Conservation (phyloP, 225 moss, liverwort and hornwort species). For the Climacium dendroides region DNA sequence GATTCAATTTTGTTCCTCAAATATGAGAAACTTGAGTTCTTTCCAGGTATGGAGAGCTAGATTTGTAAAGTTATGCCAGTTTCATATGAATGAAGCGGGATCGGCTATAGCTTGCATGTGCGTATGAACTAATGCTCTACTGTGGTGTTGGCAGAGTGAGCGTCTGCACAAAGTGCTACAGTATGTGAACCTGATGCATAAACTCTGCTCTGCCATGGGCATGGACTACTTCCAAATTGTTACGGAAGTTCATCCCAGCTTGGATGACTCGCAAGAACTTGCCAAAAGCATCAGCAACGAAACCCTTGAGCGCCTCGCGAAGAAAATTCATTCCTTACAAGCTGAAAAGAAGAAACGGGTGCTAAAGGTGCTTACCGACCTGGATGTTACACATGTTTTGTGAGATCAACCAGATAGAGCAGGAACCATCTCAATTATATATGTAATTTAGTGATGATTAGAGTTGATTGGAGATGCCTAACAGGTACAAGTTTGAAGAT, state of each 20-base stretch:
- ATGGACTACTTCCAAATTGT: conserved; percentile 66
- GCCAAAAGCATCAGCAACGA: conserved; percentile 88
- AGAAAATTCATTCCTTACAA: conserved; percentile 61
- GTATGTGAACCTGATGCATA: conserved; percentile 61
- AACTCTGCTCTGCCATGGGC: conserved; percentile 75
- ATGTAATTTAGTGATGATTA: background rate
- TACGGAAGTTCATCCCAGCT: conserved; percentile 73
- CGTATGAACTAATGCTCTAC: background rate
- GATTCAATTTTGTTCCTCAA: background rate
- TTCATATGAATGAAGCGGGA: background rate
- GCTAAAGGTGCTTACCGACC: conserved; percentile 28
- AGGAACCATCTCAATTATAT: background rate
- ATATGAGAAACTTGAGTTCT: background rate
- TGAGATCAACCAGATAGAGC: background rate
- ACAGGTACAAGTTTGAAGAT: background rate
- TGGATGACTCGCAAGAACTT: conserved; percentile 63
- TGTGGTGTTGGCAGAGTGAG: conserved; percentile 39
- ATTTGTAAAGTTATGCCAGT: background rate
- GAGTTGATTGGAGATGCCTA: background rate
- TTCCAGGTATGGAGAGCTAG: background rate
- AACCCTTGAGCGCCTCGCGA: conserved; percentile 67
- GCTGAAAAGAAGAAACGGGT: conserved; percentile 78
- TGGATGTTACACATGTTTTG: background rate
- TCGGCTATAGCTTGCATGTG: background rate
- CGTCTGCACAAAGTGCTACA: conserved; percentile 70